phyloP scores from a whole-genome alignment of 1,284 basidiomycete species.

The Rhodotorula sp. region DNA sequence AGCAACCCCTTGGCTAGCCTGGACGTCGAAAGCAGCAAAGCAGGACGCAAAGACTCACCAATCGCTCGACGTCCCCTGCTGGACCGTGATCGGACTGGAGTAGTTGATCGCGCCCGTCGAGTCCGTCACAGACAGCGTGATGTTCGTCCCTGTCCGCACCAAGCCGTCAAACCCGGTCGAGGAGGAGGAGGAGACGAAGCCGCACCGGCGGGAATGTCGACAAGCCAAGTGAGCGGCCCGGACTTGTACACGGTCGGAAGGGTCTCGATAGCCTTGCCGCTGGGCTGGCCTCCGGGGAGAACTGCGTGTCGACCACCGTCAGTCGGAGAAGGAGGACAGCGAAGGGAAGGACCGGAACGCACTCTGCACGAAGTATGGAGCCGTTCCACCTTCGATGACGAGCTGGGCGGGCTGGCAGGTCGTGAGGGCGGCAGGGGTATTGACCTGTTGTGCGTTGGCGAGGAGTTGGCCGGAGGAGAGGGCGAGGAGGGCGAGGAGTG shows the following conservation, averaged over 20 bases:
- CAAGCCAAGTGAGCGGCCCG: conserved; percentile 10
- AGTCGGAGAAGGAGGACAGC: background rate
- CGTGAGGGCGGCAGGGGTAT: background rate
- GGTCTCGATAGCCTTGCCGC: conserved; percentile 1
- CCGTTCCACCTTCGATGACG: conserved; percentile 3
- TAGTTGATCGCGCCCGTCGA: background rate
- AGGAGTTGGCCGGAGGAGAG: background rate
- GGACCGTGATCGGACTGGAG: background rate
- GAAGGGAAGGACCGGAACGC: background rate
- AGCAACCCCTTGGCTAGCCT: no score
- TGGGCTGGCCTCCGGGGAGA: conserved; percentile 1
- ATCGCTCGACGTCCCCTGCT: background rate
- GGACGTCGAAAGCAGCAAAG: no score
- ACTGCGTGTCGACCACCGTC: background rate
- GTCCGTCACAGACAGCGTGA: background rate
- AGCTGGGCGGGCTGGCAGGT: conserved; percentile 7
- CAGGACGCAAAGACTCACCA: background rate
- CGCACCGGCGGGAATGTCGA: conserved; percentile 2
- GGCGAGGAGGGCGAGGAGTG: background rate
- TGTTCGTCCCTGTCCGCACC: background rate
- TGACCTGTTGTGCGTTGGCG: background rate
- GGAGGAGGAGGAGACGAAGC: background rate
- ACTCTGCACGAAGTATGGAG: conserved; percentile 17
- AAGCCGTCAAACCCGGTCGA: background rate
- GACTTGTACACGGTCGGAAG: background rate